Percentiles rank a stretch among this genome's conserved stretches.
phyloP scores from a whole-genome alignment of 2,329 filamentous ascomycete genomes.

The Leptographium galeiforme region DNA sequence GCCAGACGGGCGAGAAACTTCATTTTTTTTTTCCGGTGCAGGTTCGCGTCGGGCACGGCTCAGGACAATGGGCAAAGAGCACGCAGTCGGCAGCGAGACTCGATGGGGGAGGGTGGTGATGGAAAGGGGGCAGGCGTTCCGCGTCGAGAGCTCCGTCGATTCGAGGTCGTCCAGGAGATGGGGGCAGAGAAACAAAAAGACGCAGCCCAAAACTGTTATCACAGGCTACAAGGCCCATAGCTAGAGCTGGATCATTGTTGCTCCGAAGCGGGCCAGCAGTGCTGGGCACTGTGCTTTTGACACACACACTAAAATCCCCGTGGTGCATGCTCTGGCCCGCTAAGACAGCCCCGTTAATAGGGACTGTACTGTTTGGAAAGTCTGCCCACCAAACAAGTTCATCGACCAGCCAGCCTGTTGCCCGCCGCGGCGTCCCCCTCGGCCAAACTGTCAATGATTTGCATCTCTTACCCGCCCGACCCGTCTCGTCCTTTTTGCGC shows the following conservation, averaged over 20 bases:
- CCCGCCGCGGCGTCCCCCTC: too few species aligned
- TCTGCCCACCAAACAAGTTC: too few species aligned
- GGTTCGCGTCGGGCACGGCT: neutral
- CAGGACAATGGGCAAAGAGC: neutral
- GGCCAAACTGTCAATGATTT: too few species aligned
- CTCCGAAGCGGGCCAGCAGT: neutral
- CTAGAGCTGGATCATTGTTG: slow-evolving; percentile 6
- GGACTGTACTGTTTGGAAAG: too few species aligned
- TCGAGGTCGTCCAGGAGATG: neutral
- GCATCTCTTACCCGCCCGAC: too few species aligned
- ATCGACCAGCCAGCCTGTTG: too few species aligned
- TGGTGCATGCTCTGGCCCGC: neutral
- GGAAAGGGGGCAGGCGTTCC: neutral
- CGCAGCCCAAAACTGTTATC: neutral
- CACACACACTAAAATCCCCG: neutral
- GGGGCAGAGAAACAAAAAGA: neutral
- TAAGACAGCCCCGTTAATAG: too few species aligned
- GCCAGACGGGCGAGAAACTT: slow-evolving; percentile 18
- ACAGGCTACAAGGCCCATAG: neutral
- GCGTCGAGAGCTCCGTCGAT: too few species aligned
- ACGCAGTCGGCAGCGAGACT: neutral
- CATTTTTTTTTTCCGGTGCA: slow-evolving; percentile 14
- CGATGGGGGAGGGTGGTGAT: neutral
- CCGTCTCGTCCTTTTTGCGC: too few species aligned
- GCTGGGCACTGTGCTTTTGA: neutral